Evolutionary conservation across 371 early-diverging fungal species (phyloP).

Genomic region (Umbelopsis sp.): DNA sequence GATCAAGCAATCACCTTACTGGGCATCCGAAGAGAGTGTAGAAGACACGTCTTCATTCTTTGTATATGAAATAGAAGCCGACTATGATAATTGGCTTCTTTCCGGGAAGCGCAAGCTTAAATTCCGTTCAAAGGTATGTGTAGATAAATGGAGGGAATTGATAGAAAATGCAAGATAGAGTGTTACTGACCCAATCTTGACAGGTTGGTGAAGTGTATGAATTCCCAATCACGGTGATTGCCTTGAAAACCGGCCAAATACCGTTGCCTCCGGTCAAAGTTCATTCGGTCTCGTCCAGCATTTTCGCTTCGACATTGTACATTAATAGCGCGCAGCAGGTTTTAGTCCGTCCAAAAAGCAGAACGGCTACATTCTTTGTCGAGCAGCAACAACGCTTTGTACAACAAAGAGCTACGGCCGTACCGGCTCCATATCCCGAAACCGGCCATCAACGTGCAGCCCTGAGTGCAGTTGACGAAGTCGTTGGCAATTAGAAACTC

Average conservation of each 20-base stretch:
- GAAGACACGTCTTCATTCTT: slow-evolving; percentile 43
- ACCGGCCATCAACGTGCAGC: neutral
- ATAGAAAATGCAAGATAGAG: neutral
- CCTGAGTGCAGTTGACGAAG: neutral
- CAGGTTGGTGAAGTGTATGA: slow-evolving; percentile 58
- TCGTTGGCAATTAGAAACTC: neutral
- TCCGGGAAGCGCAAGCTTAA: slow-evolving; percentile 67
- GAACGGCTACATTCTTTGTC: slow-evolving; percentile 69
- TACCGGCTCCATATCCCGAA: neutral
- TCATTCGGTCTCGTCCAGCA: slow-evolving; percentile 49
- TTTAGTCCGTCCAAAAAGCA: slow-evolving; percentile 64
- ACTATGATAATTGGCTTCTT: slow-evolving; percentile 73
- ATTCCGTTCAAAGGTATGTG: slow-evolving; percentile 61
- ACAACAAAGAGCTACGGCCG: slow-evolving; percentile 25
- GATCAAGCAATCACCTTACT: slow-evolving; percentile 64
- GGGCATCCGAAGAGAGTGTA: slow-evolving; percentile 39
- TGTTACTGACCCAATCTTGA: neutral
- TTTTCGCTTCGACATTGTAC: slow-evolving; percentile 62
- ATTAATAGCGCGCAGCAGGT: slow-evolving; percentile 68
- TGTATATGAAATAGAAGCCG: slow-evolving; percentile 69
- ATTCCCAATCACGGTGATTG: slow-evolving; percentile 62
- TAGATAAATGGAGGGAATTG: neutral
- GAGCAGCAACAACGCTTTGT: slow-evolving; percentile 65
- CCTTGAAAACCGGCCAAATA: slow-evolving; percentile 69
- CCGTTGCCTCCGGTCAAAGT: slow-evolving; percentile 61